These are phyloP conservation scores for Saitozyma podzolica DNA, from an alignment of 768 basidiomycete genomes.

Conservation along the genomic window DNA sequence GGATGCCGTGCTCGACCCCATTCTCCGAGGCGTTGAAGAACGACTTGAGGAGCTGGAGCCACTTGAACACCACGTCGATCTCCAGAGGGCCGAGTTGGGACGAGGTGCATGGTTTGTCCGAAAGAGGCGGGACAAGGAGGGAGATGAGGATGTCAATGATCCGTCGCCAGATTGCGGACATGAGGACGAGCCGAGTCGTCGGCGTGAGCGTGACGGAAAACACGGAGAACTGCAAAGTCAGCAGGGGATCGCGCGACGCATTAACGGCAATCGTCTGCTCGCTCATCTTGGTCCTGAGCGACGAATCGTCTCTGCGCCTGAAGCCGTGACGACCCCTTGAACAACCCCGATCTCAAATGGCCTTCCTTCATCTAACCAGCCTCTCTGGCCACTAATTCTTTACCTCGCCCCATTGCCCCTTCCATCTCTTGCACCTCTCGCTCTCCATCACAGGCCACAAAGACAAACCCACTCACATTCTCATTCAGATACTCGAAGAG, in stretches of 20 bases:
- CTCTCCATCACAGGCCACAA: neutral
- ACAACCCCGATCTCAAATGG: no score
- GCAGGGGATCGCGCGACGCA: neutral
- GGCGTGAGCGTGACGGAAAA: constrained; percentile 45
- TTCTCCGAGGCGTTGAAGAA: constrained; percentile 51
- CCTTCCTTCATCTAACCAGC: no score
- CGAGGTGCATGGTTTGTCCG: constrained; percentile 34
- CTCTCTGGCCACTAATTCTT: no score
- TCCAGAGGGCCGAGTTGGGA: constrained; percentile 26
- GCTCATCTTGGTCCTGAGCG: no score
- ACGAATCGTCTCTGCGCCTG: no score
- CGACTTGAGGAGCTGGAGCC: constrained; percentile 48
- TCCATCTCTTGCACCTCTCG: neutral
- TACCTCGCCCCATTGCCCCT: no score
- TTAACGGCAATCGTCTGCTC: neutral
- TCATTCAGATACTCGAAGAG: constrained; percentile 50
- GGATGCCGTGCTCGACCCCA: constrained; percentile 48
- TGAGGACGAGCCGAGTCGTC: constrained; percentile 28
- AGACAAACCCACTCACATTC: constrained; percentile 33
- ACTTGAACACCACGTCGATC: constrained; percentile 51
- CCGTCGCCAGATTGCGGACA: constrained; percentile 44
- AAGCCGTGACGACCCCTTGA: no score
- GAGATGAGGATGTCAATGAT: constrained; percentile 46
- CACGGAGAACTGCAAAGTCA: constrained; percentile 43
- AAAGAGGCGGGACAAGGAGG: constrained; percentile 48